Percentiles rank a stretch among this genome's conserved stretches.
Conservation (phyloP, 1,139 yeast genomes). For the Nematodospora anomalae region DNA sequence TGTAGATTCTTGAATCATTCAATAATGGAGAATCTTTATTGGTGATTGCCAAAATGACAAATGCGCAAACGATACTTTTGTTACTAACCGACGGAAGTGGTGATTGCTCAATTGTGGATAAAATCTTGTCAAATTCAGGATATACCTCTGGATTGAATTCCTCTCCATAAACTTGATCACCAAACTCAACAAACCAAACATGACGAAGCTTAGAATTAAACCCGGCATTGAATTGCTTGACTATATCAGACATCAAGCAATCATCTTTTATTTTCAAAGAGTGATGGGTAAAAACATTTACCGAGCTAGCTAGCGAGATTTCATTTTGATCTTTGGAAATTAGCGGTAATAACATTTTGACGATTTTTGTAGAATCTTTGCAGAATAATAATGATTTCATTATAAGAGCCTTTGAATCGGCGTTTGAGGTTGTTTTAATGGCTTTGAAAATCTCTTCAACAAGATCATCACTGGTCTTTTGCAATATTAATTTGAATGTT, state of each 20-base stretch:
- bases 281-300: slow-evolving; percentile 52
- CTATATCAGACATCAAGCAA: slow-evolving; percentile 1
- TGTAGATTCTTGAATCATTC: slow-evolving; percentile 45
- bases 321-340: slow-evolving; percentile 79
- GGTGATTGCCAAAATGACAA: slow-evolving; percentile 29
- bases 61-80: slow-evolving; percentile 51
- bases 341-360: slow-evolving; percentile 47
- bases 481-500: slow-evolving; percentile 34
- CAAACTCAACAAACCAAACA: slow-evolving; percentile 65
- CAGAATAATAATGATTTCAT: slow-evolving; percentile 13
- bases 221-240: slow-evolving; percentile 37
- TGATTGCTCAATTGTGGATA: slow-evolving; percentile 43
- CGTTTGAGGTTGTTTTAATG: slow-evolving; percentile 60
- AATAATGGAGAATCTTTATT: slow-evolving; percentile 24
- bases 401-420: slow-evolving; percentile 59
- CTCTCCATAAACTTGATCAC: slow-evolving; percentile 21
- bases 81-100: slow-evolving; percentile 52
- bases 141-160: slow-evolving; percentile 7
- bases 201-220: slow-evolving; percentile 62
- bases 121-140: slow-evolving; percentile 22
- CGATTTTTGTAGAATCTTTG: slow-evolving; percentile 37
- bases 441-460: slow-evolving; percentile 56
- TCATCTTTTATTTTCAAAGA: slow-evolving; percentile 15
- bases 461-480: slow-evolving; percentile 16
- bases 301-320: slow-evolving; percentile 48